Evolutionary conservation across 2,329 filamentous ascomycete species (phyloP).

Genomic region (Geosmithia flava): DNA sequence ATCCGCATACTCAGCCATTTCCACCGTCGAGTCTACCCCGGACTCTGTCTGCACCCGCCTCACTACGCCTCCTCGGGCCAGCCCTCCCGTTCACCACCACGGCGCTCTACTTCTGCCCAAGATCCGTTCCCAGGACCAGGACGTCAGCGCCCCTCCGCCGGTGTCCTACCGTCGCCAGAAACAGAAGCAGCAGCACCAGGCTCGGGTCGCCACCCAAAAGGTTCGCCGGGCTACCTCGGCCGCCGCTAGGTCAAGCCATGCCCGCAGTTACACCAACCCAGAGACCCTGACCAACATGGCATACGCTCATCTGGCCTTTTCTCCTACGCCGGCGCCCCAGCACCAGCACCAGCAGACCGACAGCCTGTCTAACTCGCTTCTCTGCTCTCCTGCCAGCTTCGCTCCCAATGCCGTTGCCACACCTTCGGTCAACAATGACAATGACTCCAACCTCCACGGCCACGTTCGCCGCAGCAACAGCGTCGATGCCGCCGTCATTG

Average conservation of each 20-base stretch:
- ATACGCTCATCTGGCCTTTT: conserved; percentile 25
- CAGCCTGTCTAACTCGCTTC: conserved; percentile 32
- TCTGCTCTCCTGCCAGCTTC: conserved; percentile 54
- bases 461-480: conserved; percentile 42
- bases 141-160: conserved; percentile 45
- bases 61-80: conserved; percentile 52
- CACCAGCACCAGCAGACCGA: conserved; percentile 7
- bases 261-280: conserved; percentile 49
- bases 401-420: conserved; percentile 24
- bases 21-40: conserved; percentile 38
- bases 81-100: conserved; percentile 64
- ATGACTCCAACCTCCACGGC: not conserved
- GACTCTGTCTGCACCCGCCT: conserved; percentile 57
- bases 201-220: conserved; percentile 9
- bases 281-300: conserved; percentile 33
- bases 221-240: conserved; percentile 3
- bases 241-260: conserved; percentile 20
- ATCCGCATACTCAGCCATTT: conserved; percentile 51
- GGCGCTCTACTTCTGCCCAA: conserved; percentile 74
- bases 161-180: conserved; percentile 13
- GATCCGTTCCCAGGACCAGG: conserved; percentile 75
- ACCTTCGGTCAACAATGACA: not conserved
- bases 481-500: conserved; percentile 53
- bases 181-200: conserved; percentile 22
- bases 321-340: conserved; percentile 9